These are phyloP conservation scores for Mrakia frigida DNA, from an alignment of 768 basidiomycete species.

Conservation along the genomic window DNA sequence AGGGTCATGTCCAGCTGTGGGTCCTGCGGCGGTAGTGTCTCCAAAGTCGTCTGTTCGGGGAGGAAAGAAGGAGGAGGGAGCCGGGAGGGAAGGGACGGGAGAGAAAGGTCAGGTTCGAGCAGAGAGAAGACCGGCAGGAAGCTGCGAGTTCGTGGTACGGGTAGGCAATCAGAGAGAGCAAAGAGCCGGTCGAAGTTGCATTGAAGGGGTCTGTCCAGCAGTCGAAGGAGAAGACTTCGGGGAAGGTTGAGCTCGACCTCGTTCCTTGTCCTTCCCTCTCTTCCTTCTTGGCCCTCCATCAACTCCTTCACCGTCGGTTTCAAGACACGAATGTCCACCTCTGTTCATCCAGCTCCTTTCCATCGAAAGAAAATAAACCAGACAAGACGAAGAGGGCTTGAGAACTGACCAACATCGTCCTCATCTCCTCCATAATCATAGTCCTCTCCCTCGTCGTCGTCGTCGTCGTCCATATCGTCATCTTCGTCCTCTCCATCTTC, in stretches of 20 bases:
- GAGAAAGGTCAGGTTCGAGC: not conserved
- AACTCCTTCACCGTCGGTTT: constrained; percentile 39
- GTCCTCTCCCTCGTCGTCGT: constrained; percentile 48
- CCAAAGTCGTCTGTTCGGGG: constrained; percentile 12
- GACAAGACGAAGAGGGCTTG: no score
- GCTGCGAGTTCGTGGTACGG: not conserved
- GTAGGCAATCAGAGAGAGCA: no score
- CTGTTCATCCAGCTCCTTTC: no score
- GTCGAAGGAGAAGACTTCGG: no score
- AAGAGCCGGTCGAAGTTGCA: no score
- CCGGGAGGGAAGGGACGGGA: not conserved
- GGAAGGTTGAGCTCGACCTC: constrained; percentile 48
- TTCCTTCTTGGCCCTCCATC: constrained; percentile 29
- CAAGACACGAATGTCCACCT: no score
- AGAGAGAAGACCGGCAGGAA: not conserved
- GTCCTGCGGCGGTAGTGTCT: not conserved
- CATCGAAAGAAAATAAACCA: not conserved
- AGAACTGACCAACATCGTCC: constrained; percentile 41
- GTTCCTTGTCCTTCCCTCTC: no score
- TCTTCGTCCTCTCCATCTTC: constrained; percentile 12
- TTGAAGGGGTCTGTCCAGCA: no score
- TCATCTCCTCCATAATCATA: not conserved
- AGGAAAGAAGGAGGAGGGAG: not conserved
- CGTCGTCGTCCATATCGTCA: constrained; percentile 55
- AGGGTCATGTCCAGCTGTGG: constrained; percentile 53